A percentile compares a stretch with the other conserved stretches of the same genome.
Evolutionary conservation across 2,329 filamentous ascomycete genomes (phyloP).

Genomic region (Phialemoniopsis sp.): DNA sequence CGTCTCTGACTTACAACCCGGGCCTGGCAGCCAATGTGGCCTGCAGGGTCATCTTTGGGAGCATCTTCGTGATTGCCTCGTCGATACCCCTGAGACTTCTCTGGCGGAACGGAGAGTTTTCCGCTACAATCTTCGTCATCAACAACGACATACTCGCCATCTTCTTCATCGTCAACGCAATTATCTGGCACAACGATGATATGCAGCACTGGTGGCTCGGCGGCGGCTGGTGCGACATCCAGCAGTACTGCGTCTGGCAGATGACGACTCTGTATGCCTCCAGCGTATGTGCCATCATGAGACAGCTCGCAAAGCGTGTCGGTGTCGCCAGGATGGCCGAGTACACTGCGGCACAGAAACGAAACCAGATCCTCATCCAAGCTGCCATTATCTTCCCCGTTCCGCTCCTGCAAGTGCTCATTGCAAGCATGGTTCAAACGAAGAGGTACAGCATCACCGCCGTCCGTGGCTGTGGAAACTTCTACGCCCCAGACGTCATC

Average conservation of each 20-base stretch:
- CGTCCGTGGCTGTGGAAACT: conserved; percentile 43
- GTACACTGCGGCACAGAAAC: conserved; percentile 34
- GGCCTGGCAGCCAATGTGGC: conserved; percentile 39
- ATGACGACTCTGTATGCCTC: conserved; percentile 40
- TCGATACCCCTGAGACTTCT: conserved; percentile 49
- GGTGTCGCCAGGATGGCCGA: conserved; percentile 35
- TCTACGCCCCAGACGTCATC: conserved; percentile 40
- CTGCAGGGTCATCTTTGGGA: conserved; percentile 40
- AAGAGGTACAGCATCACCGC: conserved; percentile 47
- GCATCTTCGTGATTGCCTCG: conserved; percentile 39
- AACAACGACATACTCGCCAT: conserved; percentile 42
- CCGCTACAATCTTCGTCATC: conserved; percentile 44
- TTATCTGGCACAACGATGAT: conserved; percentile 51
- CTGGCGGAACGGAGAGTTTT: conserved; percentile 48
- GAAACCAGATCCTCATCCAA: conserved; percentile 38
- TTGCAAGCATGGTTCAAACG: conserved; percentile 41
- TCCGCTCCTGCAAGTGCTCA: conserved; percentile 42
- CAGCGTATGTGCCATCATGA: conserved; percentile 51
- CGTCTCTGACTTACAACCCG: conserved; percentile 14
- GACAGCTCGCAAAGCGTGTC: conserved; percentile 47
- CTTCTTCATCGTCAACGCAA: conserved; percentile 42
- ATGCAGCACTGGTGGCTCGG: conserved; percentile 46
- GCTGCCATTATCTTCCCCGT: conserved; percentile 51
- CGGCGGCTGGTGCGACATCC: conserved; percentile 48
- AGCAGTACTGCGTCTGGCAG: conserved; percentile 29